phyloP scores from a whole-genome alignment of 352 stramenopile genomes.

The Ochromonadaceae sp. region DNA sequence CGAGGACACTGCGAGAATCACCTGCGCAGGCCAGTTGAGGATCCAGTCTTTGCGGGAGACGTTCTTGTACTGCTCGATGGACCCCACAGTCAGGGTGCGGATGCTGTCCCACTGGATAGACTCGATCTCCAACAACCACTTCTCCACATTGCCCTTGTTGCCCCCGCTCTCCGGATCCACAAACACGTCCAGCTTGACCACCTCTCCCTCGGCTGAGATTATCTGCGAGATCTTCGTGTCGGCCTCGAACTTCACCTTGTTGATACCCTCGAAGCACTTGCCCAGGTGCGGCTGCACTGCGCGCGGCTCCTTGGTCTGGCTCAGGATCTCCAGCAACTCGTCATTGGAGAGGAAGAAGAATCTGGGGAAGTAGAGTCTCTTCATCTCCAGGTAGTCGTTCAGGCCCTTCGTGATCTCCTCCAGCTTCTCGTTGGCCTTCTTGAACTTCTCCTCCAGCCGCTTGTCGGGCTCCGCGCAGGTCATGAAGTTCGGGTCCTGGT shows the following conservation, averaged over 20 bases:
- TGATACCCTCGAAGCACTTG: constrained; percentile 56
- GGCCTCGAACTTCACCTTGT: constrained; percentile 72
- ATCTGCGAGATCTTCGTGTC: constrained; percentile 78
- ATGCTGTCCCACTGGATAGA: constrained; percentile 71
- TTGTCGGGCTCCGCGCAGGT: constrained; percentile 66
- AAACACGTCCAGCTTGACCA: constrained; percentile 51
- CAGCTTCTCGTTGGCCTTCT: constrained; percentile 76
- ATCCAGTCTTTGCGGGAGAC: constrained; percentile 63
- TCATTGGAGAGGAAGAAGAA: constrained; percentile 88
- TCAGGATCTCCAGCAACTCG: constrained; percentile 76
- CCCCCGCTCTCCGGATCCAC: constrained; percentile 71
- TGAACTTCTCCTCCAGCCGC: constrained; percentile 63
- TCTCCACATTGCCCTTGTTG: constrained; percentile 85
- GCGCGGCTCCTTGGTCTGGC: constrained; percentile 75
- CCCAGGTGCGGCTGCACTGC: constrained; percentile 72
- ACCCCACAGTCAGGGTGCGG: constrained; percentile 61
- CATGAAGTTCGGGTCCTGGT: constrained; percentile 67
- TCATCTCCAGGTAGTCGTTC: constrained; percentile 82
- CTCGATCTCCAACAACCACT: constrained; percentile 79
- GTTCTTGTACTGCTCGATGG: constrained; percentile 59
- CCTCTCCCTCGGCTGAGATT: constrained; percentile 73
- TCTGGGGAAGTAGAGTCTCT: constrained; percentile 72
- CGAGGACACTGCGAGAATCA: constrained; percentile 71
- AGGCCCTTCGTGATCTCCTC: constrained; percentile 82
- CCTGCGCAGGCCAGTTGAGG: constrained; percentile 77